These are phyloP conservation scores for Sarcodon sp. DNA, from an alignment of 768 basidiomycete species.

Conservation along the genomic window DNA sequence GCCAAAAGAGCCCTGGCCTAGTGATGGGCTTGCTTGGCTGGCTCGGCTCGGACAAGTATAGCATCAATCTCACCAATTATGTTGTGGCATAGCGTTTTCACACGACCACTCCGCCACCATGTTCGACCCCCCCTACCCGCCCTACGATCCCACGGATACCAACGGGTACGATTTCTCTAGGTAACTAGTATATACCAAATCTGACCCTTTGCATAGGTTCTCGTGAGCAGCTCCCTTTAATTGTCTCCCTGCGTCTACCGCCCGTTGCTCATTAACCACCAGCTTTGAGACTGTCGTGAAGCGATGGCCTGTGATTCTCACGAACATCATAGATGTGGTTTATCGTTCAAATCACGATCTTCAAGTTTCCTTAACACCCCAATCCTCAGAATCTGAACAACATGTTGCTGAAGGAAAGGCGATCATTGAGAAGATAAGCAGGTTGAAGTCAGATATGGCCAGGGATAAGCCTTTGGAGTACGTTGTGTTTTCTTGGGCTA, in stretches of 20 bases:
- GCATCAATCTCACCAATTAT: too few species aligned
- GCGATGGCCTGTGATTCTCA: conserved; percentile 80
- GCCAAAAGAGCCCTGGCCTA: too few species aligned
- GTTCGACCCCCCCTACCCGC: conserved; percentile 45
- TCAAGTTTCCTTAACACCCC: conserved; percentile 19
- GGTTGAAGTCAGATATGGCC: conserved; percentile 84
- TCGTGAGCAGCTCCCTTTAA: not conserved
- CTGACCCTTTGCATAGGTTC: not conserved
- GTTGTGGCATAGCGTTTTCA: too few species aligned
- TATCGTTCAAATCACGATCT: conserved; percentile 57
- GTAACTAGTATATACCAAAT: too few species aligned
- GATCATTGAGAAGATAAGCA: conserved; percentile 62
- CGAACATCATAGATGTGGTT: conserved; percentile 65
- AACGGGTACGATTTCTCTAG: conserved; percentile 29
- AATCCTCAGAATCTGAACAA: conserved; percentile 16
- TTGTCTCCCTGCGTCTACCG: not conserved
- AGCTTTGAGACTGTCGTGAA: conserved; percentile 72
- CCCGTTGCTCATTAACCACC: conserved; percentile 50
- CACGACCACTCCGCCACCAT: conserved; percentile 4
- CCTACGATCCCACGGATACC: conserved; percentile 67
- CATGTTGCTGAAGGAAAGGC: conserved; percentile 63
- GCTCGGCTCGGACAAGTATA: too few species aligned
- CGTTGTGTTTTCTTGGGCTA: conserved; percentile 10
- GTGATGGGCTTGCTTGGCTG: too few species aligned
- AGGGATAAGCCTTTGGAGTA: conserved; percentile 61